phyloP scores from a whole-genome alignment of 176 grass and related monocot species.

The Ensete ventricosum region DNA sequence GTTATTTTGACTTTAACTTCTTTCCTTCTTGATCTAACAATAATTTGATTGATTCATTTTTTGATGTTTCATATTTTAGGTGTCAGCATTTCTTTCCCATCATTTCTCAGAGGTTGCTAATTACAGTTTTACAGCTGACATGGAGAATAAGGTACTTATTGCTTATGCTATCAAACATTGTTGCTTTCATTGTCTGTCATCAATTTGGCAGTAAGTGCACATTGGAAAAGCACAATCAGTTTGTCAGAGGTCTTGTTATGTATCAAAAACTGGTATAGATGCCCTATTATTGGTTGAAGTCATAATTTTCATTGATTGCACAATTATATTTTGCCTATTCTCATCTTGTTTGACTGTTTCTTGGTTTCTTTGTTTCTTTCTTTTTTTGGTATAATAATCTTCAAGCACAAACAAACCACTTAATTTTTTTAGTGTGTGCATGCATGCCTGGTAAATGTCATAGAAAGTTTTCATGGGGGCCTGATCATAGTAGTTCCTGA shows the following conservation, averaged over 20 bases:
- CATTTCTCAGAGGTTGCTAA: slow-evolving; percentile 84
- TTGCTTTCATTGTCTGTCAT: neutral
- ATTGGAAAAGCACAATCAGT: neutral
- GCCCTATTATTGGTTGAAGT: slow-evolving; percentile 10
- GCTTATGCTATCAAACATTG: neutral
- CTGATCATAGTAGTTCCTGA: neutral
- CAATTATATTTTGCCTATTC: neutral
- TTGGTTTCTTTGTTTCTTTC: neutral
- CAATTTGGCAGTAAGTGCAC: neutral
- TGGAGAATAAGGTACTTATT: slow-evolving; percentile 81
- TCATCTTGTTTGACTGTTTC: neutral
- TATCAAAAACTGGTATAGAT: neutral
- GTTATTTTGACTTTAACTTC: neutral
- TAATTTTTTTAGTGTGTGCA: no score
- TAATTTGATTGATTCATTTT: neutral
- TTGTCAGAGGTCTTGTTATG: neutral
- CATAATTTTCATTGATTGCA: neutral
- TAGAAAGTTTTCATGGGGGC: neutral
- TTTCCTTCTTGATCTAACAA: neutral
- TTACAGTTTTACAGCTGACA: slow-evolving; percentile 84
- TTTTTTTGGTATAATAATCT: neutral
- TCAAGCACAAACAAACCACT: no score
- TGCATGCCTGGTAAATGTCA: neutral
- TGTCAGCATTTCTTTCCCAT: slow-evolving; percentile 73
- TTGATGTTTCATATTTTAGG: slow-evolving; percentile 27